Base-by-base conservation (phyloP, 352 stramenopile genomes). In the Pythium oligandrum region DNA sequence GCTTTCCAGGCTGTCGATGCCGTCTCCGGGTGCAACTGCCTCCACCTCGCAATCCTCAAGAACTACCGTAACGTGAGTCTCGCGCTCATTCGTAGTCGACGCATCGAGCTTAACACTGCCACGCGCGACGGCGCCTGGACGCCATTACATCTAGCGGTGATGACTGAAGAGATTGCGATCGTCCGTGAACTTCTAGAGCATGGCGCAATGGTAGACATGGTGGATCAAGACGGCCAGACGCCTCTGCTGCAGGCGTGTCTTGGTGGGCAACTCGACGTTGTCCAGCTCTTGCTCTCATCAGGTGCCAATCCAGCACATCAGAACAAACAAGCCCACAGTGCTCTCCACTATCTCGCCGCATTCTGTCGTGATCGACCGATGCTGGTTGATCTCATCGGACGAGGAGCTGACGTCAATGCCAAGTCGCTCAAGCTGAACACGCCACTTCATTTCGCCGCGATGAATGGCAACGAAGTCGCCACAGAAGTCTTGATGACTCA, bases 381-480 rank as follows among this genome's bases (percentile, higher is more conserved):
- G 6, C 49, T 91, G 4, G 45, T 64, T 1, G 66, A 83, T 42
- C 39, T 89, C 9, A 73, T 91, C 36, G 32, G 51, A 2, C 63
- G 68, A 3, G 78, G 75, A 30, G 78, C 68, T 2, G 74, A 87
- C 48, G 76, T 89, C 40, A 89, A 81, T 35, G 72, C 72, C 36
- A 86, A 87, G 52, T 81, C 75, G 2, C 73, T 85, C 39, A 88
- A 88, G 44, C 68, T 87, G 40, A 88, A 91, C 57, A 86, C 78
- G 1, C 78, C 80, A 10, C 62, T 89, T 55, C 78, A 89, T 42
- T 89, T 91, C 48, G 80, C 80, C 26, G 80, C 80, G 2, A 88
- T 89, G 75, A 87, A 84, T 48, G 75, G 78, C 36, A 87, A 91
- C 42, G 75, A 86, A 48, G 66, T 89, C 4, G 78, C 76, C 4